Evolutionary conservation across 495 filamentous ascomycete genomes (phyloP).

Genomic region (Melanomma pulvis-pyrius): DNA sequence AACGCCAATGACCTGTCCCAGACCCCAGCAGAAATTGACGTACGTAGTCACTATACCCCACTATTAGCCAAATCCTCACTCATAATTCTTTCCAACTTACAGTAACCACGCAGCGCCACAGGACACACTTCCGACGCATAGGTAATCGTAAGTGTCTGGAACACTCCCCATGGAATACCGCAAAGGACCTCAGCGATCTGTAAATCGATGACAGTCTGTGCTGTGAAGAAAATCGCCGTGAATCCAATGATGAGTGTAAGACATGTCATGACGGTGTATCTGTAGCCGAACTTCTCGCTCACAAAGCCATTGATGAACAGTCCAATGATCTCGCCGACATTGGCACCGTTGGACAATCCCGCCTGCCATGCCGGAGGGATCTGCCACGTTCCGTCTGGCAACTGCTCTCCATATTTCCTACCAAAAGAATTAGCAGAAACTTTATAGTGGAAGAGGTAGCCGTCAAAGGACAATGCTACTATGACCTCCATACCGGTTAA

Average conservation of each 20-base stretch:
- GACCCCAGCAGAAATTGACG: slow-evolving; percentile 48
- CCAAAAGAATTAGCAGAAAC: no score
- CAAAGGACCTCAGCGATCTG: slow-evolving; percentile 40
- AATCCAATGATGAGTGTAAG: slow-evolving; percentile 36
- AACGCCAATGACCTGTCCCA: slow-evolving; percentile 45
- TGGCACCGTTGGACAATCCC: slow-evolving; percentile 39
- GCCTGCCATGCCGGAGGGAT: slow-evolving; percentile 42
- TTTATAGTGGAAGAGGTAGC: no score
- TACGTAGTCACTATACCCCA: slow-evolving; percentile 35
- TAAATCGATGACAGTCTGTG: slow-evolving; percentile 32
- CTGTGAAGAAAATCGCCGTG: slow-evolving; percentile 44
- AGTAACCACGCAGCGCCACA: slow-evolving; percentile 37
- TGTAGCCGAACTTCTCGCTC: slow-evolving; percentile 38
- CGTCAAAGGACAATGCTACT: no score
- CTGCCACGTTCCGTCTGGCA: slow-evolving; percentile 36
- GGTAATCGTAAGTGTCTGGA: slow-evolving; percentile 43
- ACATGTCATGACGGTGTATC: slow-evolving; percentile 36
- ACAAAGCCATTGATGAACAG: slow-evolving; percentile 43
- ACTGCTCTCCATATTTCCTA: slow-evolving; percentile 37
- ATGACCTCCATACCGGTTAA: slow-evolving; percentile 39
- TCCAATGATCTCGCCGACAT: slow-evolving; percentile 44
- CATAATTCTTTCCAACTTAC: slow-evolving; percentile 15
- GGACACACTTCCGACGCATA: slow-evolving; percentile 45
- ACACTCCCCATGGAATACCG: slow-evolving; percentile 42
- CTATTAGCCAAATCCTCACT: not conserved